Evolutionary conservation across 2,329 filamentous ascomycete species (phyloP).

Genomic region (Colletotrichum theobromicola): DNA sequence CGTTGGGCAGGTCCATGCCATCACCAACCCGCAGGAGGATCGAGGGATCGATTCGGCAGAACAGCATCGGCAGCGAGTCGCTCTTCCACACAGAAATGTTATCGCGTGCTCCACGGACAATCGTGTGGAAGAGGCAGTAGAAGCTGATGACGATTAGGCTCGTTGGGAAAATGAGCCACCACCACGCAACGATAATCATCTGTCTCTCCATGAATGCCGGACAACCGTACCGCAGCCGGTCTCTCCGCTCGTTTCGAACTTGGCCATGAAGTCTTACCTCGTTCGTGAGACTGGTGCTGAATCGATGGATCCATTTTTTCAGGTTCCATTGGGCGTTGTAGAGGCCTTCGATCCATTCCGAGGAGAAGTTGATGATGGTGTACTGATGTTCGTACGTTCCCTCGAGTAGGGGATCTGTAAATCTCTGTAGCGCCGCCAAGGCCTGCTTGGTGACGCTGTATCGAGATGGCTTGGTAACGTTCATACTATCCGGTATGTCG

Average conservation of each 20-base stretch:
- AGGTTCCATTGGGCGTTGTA: conserved; percentile 36
- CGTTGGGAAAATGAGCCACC: conserved; percentile 40
- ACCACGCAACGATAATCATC: conserved; percentile 38
- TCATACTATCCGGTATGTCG: conserved; percentile 32
- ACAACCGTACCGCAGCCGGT: conserved; percentile 30
- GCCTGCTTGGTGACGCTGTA: conserved; percentile 37
- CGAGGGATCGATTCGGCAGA: conserved; percentile 37
- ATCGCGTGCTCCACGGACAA: conserved; percentile 38
- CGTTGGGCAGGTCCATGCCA: conserved; percentile 40
- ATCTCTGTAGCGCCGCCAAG: conserved; percentile 32
- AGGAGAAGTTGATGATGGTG: conserved; percentile 35
- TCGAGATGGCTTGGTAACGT: conserved; percentile 26
- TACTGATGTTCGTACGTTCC: conserved; percentile 35
- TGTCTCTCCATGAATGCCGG: conserved; percentile 32
- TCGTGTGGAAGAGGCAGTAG: conserved; percentile 38
- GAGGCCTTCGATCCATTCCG: conserved; percentile 42
- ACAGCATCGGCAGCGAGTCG: conserved; percentile 43
- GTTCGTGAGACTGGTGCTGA: conserved; percentile 39
- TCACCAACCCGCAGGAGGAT: conserved; percentile 34
- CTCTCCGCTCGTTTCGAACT: background rate
- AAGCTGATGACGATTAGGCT: conserved; percentile 37
- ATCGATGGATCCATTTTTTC: conserved; percentile 34
- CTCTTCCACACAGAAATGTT: conserved; percentile 42
- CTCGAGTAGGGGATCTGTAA: conserved; percentile 34
- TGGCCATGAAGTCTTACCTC: conserved; percentile 38